phyloP scores from a whole-genome alignment of 257 asterid genomes.

The Solanum piurae region DNA sequence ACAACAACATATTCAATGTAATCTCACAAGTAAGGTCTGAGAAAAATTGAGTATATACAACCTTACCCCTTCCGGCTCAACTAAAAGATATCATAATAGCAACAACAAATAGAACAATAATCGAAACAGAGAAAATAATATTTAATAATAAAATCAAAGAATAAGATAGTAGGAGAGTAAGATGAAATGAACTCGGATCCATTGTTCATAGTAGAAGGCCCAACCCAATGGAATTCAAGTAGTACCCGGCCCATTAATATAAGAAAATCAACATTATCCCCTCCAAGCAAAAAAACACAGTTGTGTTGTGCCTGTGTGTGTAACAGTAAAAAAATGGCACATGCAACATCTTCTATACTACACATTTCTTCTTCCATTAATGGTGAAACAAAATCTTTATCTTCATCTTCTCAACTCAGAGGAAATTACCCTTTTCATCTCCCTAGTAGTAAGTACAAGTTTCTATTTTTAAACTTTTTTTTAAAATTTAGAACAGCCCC shows the following conservation, averaged over 20 bases:
- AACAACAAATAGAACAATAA: background rate
- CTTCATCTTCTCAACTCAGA: constrained; percentile 22
- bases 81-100: background rate
- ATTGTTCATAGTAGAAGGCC: background rate
- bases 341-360: constrained; percentile 6
- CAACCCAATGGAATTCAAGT: background rate
- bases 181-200: background rate
- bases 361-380: constrained; percentile 30
- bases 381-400: constrained; percentile 18
- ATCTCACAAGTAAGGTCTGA: background rate
- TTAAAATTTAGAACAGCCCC: background rate
- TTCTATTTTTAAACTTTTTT: background rate
- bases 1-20: background rate
- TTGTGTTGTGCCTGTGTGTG: background rate
- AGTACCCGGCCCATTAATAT: background rate
- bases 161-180: background rate
- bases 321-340: constrained; percentile 26
- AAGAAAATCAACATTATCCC: background rate
- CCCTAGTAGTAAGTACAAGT: constrained; percentile 29
- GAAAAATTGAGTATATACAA: fast-evolving
- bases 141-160: background rate
- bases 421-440: constrained; percentile 18
- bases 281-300: background rate
- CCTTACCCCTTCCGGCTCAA: background rate
- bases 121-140: background rate